These are phyloP conservation scores for Candida buenavistaensis DNA, from an alignment of 1,139 yeast species.

Conservation along the genomic window DNA sequence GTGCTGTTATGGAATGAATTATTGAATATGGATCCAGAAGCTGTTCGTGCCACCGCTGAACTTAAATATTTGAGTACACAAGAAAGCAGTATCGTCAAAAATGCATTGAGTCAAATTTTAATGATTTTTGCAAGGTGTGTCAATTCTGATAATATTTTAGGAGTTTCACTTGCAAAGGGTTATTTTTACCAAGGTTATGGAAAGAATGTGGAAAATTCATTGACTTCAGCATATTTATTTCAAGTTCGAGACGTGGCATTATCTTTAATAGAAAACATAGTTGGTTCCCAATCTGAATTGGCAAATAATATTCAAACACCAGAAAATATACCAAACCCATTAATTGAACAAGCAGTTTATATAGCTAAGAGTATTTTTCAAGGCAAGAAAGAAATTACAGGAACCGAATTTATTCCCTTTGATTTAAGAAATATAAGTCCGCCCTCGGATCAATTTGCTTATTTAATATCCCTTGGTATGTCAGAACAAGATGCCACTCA, in stretches of 20 bases:
- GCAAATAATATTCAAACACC: slow-evolving; percentile 11
- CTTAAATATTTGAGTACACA: slow-evolving; percentile 36
- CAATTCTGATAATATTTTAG: slow-evolving; percentile 23
- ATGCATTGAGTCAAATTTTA: slow-evolving; percentile 42
- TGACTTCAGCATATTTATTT: slow-evolving; percentile 34
- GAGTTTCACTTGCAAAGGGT: slow-evolving; percentile 24
- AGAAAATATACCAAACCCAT: slow-evolving; percentile 24
- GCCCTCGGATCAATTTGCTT: slow-evolving; percentile 50
- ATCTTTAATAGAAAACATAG: slow-evolving; percentile 30
- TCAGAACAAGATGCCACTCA: slow-evolving; percentile 39
- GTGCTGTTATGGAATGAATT: slow-evolving; percentile 22
- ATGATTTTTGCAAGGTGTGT: slow-evolving; percentile 41
- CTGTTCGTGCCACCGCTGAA: slow-evolving; percentile 29
- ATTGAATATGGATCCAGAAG: slow-evolving; percentile 19
- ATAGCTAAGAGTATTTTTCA: slow-evolving; percentile 34
- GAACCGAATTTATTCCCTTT: slow-evolving; percentile 41
- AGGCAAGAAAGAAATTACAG: slow-evolving; percentile 26
- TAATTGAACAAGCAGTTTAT: slow-evolving; percentile 38
- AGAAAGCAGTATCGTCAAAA: slow-evolving; percentile 38
- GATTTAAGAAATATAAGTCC: slow-evolving; percentile 51
- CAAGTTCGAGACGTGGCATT: slow-evolving; percentile 42
- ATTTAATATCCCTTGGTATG: slow-evolving; percentile 48
- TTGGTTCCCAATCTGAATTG: slow-evolving; percentile 22
- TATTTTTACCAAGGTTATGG: slow-evolving; percentile 27
- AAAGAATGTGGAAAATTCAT: slow-evolving; percentile 19